Base-by-base conservation (phyloP, 164 flowering plant genomes). In the Protea cynaroides region DNA sequence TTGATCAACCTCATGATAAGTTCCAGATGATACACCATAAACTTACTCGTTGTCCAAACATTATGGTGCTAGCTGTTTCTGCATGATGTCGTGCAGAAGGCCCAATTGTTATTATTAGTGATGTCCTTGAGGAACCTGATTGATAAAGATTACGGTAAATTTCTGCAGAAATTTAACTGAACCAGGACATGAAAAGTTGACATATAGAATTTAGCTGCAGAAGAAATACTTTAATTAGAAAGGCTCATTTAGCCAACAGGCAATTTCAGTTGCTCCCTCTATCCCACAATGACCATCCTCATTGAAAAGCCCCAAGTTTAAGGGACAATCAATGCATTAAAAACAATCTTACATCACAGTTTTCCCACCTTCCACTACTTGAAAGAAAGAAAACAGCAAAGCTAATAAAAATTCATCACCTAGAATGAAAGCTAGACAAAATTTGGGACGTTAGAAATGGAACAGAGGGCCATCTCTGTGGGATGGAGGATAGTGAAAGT, bases 1-100 rank as follows among this genome's bases (percentile, higher is more conserved):
- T 15, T 47, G 54, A 61, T 61, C 22, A 21, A 49, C 18, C 55
- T 50, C n/a, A 22, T 29, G 40, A 46, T 40, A 12, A 61, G 18
- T 29, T 47, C 24, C 56, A 18, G n/a, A 29, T 15, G 25, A 34
- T 25, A n/a, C 50, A 51, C 22, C 8, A 62, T 3, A 24, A 34
- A 10, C 90, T 75, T 72, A 92, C 98, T 77, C 98, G 76, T 68
- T 92, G 98, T 43, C 95, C 98, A 80, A 92, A 92, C 93, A 89
- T 84, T 56, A 92, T 80, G 36, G 98, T 89, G 82, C 96, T 92
- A 53, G 91, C 65, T 55, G 98, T 88, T 80, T 92, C 98, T 59
- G 84, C 82, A 75, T 76, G 80, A 75, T 86, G 79, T 46, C 87
- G 74, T 69, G 84, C 80, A 66, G 95, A 92, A 67, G 96, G 95